A percentile compares a stretch with the other conserved stretches of the same genome.
Evolutionary conservation across 2,329 filamentous ascomycete species (phyloP).

Genomic region (Talaromyces sp.): DNA sequence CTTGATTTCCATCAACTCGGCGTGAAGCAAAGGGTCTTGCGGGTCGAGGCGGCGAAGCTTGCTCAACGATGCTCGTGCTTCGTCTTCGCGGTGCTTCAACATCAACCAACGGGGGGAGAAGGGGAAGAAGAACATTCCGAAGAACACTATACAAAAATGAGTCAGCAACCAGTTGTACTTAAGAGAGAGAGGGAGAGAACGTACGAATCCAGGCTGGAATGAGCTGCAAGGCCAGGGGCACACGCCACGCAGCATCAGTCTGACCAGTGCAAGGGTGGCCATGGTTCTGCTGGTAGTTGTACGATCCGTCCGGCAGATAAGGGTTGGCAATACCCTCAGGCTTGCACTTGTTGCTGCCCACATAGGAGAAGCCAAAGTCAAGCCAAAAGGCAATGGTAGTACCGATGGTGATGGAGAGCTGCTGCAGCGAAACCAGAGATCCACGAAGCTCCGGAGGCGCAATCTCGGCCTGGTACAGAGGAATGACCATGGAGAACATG

Average conservation of each 20-base stretch:
- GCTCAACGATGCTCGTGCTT: slow-evolving; percentile 18
- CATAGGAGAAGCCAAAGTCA: slow-evolving; percentile 10
- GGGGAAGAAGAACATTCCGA: slow-evolving; percentile 43
- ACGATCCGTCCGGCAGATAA: neutral
- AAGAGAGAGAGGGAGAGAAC: neutral
- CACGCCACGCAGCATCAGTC: slow-evolving; percentile 38
- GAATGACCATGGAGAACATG: slow-evolving; percentile 27
- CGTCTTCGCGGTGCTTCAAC: slow-evolving; percentile 41
- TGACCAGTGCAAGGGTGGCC: slow-evolving; percentile 15
- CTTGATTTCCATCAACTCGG: slow-evolving; percentile 73
- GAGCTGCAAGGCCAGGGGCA: slow-evolving; percentile 44
- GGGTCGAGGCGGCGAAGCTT: slow-evolving; percentile 9
- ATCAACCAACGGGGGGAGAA: slow-evolving; percentile 52
- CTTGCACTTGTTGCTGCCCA: slow-evolving; percentile 5
- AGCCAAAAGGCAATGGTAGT: slow-evolving; percentile 11
- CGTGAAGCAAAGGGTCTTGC: slow-evolving; percentile 39
- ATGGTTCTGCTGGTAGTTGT: slow-evolving; percentile 5
- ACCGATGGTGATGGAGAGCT: slow-evolving; percentile 11
- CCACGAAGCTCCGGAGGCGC: slow-evolving; percentile 11
- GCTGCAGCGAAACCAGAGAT: slow-evolving; percentile 9
- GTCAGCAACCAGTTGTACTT: neutral
- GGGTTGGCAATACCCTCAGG: slow-evolving; percentile 6
- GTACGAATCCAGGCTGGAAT: slow-evolving; percentile 23
- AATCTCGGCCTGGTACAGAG: slow-evolving; percentile 24
- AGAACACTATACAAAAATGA: slow-evolving; percentile 19